Conservation (phyloP, 2,329 filamentous ascomycete species). For the Pseudocercospora macadamiae region DNA sequence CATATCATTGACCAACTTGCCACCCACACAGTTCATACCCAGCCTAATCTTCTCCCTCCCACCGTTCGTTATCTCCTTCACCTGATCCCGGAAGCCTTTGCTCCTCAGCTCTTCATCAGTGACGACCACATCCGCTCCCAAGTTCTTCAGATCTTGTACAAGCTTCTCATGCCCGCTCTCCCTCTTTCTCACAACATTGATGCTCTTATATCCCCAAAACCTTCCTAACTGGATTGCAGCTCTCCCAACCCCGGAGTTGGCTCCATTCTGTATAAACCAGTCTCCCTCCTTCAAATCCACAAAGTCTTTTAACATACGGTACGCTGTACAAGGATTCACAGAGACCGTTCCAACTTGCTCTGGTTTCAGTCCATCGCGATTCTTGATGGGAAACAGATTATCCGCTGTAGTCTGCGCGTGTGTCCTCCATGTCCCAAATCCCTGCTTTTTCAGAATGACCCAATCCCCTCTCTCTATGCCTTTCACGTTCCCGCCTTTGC, state of each 20-base stretch:
- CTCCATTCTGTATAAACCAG: slow-evolving; percentile 97
- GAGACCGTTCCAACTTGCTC: slow-evolving; percentile 84
- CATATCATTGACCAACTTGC: slow-evolving; percentile 77
- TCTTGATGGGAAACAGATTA: slow-evolving; percentile 68
- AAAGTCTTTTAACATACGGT: slow-evolving; percentile 88
- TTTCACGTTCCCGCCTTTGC: slow-evolving; percentile 64
- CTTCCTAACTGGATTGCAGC: slow-evolving; percentile 85
- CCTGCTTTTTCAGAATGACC: slow-evolving; percentile 83
- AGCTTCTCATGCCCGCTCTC: slow-evolving; percentile 67
- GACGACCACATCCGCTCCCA: slow-evolving; percentile 67
- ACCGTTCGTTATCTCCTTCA: slow-evolving; percentile 69
- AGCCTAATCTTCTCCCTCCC: slow-evolving; percentile 74
- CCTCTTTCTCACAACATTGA: slow-evolving; percentile 83
- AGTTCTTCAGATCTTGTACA: slow-evolving; percentile 60
- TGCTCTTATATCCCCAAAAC: slow-evolving; percentile 85
- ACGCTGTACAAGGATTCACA: slow-evolving; percentile 93
- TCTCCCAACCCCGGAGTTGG: slow-evolving; percentile 89
- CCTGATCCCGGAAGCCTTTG: slow-evolving; percentile 64
- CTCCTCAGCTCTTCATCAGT: slow-evolving; percentile 64
- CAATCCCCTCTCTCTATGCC: slow-evolving; percentile 78
- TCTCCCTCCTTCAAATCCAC: slow-evolving; percentile 69
- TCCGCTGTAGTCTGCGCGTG: slow-evolving; percentile 70
- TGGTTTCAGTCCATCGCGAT: slow-evolving; percentile 70
- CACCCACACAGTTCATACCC: slow-evolving; percentile 91
- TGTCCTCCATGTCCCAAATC: slow-evolving; percentile 93